phyloP scores from a whole-genome alignment of 1,284 basidiomycete genomes.

The Marasmius oreades region DNA sequence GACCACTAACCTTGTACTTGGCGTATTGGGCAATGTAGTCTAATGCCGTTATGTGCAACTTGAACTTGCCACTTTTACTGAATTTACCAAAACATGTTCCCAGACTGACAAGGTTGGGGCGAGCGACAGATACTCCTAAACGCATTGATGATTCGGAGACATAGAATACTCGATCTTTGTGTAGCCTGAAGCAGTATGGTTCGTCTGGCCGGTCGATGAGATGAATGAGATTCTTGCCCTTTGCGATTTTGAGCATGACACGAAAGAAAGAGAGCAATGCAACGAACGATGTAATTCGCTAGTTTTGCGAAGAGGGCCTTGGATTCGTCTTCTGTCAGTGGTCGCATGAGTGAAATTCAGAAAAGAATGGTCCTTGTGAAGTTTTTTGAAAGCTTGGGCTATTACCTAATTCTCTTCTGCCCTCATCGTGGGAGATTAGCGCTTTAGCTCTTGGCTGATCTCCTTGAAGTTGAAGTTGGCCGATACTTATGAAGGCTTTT shows the following conservation, averaged over 20 bases:
- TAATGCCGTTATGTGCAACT: constrained; percentile 91
- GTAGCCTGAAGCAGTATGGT: constrained; percentile 87
- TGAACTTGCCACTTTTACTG: constrained; percentile 96
- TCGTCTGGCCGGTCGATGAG: constrained; percentile 85
- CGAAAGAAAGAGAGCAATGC: neutral
- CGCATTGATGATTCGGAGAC: constrained; percentile 93
- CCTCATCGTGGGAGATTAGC: too few species aligned
- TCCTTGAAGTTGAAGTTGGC: too few species aligned
- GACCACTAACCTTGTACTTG: constrained; percentile 83
- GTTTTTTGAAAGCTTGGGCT: neutral
- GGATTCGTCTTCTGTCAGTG: constrained; percentile 83
- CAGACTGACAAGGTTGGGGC: constrained; percentile 89
- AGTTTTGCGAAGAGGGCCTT: constrained; percentile 88
- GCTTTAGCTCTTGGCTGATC: too few species aligned
- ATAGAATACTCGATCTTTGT: constrained; percentile 91
- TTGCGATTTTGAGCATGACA: constrained; percentile 7
- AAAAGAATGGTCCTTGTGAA: neutral
- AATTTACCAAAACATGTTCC: constrained; percentile 99
- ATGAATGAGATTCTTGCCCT: constrained; percentile 90
- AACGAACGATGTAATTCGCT: constrained; percentile 83
- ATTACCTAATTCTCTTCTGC: neutral
- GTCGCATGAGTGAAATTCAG: constrained; percentile 53
- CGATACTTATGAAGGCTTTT: too few species aligned
- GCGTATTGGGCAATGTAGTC: constrained; percentile 96
- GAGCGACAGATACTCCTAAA: constrained; percentile 87